Conservation (phyloP, 192 early-diverging fungal genomes). For the Umbelopsis isabellina region DNA sequence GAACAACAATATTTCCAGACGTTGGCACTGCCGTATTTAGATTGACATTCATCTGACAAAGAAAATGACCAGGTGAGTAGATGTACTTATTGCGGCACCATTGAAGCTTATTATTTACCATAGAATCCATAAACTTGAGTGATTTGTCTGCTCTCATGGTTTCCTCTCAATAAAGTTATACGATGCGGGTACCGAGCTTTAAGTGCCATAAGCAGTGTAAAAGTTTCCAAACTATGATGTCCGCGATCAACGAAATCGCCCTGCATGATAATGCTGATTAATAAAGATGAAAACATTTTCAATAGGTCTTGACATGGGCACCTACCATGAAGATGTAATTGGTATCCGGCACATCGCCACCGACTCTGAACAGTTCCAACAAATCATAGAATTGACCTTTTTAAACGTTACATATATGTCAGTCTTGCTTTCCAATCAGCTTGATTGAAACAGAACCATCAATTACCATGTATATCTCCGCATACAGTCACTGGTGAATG, state of each 20-base stretch:
- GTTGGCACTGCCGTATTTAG: slow-evolving; percentile 93
- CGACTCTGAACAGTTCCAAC: slow-evolving; percentile 93
- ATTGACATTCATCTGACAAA: slow-evolving; percentile 83
- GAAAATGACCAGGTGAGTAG: background rate
- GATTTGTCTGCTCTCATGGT: slow-evolving; percentile 97
- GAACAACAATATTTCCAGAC: slow-evolving; percentile 97
- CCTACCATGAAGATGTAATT: slow-evolving; percentile 97
- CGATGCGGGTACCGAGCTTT: slow-evolving; percentile 98
- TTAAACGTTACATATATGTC: background rate
- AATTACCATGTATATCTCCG: slow-evolving; percentile 89
- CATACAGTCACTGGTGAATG: slow-evolving; percentile 96
- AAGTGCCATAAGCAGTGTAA: slow-evolving; percentile 88
- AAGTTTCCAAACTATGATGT: slow-evolving; percentile 96
- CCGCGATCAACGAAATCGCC: slow-evolving; percentile 99
- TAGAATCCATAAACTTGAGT: slow-evolving; percentile 97
- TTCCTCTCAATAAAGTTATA: slow-evolving; percentile 93
- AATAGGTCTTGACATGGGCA: background rate
- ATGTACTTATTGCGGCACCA: background rate
- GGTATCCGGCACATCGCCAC: slow-evolving; percentile 91
- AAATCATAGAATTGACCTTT: slow-evolving; percentile 93
- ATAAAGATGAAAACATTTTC: background rate
- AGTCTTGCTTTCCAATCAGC: background rate
- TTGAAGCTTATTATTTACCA: slow-evolving; percentile 51
- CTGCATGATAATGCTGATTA: slow-evolving; percentile 38
- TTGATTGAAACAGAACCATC: background rate